Evolutionary conservation across 805 yeast genomes (phyloP).

Genomic region (Teunomyces funiuensis): DNA sequence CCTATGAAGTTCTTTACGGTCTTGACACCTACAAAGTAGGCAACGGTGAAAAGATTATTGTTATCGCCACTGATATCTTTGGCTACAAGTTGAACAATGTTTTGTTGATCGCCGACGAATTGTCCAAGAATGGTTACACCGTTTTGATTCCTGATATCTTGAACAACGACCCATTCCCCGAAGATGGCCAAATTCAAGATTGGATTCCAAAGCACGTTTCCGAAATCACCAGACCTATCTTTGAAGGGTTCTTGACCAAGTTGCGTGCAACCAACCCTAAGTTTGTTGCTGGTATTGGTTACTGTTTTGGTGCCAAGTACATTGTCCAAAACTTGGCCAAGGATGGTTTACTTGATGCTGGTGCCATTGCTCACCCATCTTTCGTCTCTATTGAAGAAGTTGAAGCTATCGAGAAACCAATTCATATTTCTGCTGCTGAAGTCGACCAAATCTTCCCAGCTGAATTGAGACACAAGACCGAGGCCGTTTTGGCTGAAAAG

Average conservation of each 20-base stretch:
- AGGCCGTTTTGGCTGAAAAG: conserved; percentile 51
- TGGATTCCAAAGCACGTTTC: conserved; percentile 13
- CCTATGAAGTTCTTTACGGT: conserved; percentile 19
- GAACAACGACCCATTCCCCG: conserved; percentile 21
- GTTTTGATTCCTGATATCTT: conserved; percentile 33
- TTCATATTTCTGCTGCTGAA: conserved; percentile 76
- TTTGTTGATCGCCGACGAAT: conserved; percentile 28
- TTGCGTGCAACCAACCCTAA: conserved; percentile 6
- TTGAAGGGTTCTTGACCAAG: conserved; percentile 9
- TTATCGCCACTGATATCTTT: conserved; percentile 28
- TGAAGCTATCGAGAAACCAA: conserved; percentile 57
- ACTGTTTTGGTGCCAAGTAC: conserved; percentile 23
- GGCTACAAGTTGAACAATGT: conserved; percentile 29
- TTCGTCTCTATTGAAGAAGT: conserved; percentile 66
- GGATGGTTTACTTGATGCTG: conserved; percentile 49
- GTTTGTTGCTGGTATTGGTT: conserved; percentile 18
- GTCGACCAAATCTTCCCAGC: conserved; percentile 61
- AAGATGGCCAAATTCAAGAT: not conserved
- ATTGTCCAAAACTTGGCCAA: conserved; percentile 30
- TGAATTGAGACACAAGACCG: conserved; percentile 64
- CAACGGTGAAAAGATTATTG: conserved; percentile 18
- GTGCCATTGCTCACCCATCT: conserved; percentile 85
- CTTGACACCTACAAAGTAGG: conserved; percentile 30
- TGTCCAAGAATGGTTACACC: conserved; percentile 11
- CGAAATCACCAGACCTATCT: conserved; percentile 12